Evolutionary conservation across 2,329 filamentous ascomycete genomes (phyloP).

Genomic region (Ceratocystis variospora): DNA sequence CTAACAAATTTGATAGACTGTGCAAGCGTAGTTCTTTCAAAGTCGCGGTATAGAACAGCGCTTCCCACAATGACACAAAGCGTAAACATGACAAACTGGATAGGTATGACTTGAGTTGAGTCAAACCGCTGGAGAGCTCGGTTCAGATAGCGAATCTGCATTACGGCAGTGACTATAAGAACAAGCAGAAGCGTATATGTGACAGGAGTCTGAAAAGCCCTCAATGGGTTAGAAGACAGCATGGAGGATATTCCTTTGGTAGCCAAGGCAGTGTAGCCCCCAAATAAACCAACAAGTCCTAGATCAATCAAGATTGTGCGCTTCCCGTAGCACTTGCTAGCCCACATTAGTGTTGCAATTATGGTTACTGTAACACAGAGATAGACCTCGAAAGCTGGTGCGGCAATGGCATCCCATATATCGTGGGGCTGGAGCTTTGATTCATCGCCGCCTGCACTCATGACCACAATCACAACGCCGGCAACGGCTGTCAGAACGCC

Average conservation of each 20-base stretch:
- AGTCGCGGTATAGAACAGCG: conserved; percentile 85
- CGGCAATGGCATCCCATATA: conserved; percentile 78
- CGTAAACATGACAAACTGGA: conserved; percentile 94
- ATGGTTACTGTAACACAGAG: conserved; percentile 59
- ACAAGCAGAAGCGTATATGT: conserved; percentile 75
- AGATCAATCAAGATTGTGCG: conserved; percentile 83
- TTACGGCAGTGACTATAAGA: conserved; percentile 69
- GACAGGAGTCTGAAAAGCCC: conserved; percentile 79
- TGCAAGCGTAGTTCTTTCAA: conserved; percentile 62
- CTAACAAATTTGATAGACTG: conserved; percentile 76
- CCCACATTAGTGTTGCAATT: conserved; percentile 66
- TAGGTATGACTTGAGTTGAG: conserved; percentile 94
- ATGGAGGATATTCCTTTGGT: conserved; percentile 95
- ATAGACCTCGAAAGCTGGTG: conserved; percentile 83
- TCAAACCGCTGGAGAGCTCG: conserved; percentile 78
- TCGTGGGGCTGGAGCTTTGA: conserved; percentile 81
- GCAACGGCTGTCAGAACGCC: conserved; percentile 77
- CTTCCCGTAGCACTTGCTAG: conserved; percentile 70
- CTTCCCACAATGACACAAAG: conserved; percentile 90
- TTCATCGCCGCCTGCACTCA: conserved; percentile 80
- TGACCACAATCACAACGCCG: conserved; percentile 81
- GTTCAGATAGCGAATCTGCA: conserved; percentile 97
- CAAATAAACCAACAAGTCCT: conserved; percentile 84
- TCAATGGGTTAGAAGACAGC: conserved; percentile 78
- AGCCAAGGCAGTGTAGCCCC: conserved; percentile 88